Percentiles rank a stretch among this genome's conserved stretches.
phyloP scores from a whole-genome alignment of 768 basidiomycete genomes.

The Boletus rubropictus region DNA sequence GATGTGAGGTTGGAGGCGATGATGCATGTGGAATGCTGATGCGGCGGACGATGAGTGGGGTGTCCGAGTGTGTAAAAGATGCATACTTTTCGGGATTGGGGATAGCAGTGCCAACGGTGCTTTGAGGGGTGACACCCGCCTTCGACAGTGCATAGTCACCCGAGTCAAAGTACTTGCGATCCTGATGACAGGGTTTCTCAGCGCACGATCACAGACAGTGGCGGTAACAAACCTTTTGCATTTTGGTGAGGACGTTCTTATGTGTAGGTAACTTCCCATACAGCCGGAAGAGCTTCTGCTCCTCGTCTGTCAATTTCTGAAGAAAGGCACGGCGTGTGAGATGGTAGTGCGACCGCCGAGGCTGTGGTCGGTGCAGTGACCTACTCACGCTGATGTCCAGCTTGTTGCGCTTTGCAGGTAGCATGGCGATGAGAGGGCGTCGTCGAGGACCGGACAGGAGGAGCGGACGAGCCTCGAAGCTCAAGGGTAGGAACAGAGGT shows the following conservation, averaged over 20 bases:
- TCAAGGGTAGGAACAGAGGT: background rate
- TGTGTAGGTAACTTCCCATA: slow-evolving; percentile 93
- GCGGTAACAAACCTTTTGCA: slow-evolving; percentile 73
- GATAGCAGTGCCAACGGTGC: slow-evolving; percentile 88
- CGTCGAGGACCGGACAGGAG: slow-evolving; percentile 18
- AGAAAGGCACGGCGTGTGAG: slow-evolving; percentile 15
- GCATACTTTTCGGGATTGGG: slow-evolving; percentile 96
- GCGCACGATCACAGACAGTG: slow-evolving; percentile 1
- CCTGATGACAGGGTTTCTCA: slow-evolving; percentile 44
- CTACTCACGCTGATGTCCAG: slow-evolving; percentile 83
- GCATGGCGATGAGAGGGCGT: slow-evolving; percentile 42
- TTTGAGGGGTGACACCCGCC: slow-evolving; percentile 86
- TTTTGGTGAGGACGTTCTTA: slow-evolving; percentile 89
- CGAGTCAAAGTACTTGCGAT: slow-evolving; percentile 99
- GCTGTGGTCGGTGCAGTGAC: background rate
- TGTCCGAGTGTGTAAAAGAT: background rate
- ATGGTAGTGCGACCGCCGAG: background rate
- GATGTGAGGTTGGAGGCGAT: slow-evolving; percentile 52
- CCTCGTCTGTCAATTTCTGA: slow-evolving; percentile 80
- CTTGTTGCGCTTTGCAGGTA: slow-evolving; percentile 81
- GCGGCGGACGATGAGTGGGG: background rate
- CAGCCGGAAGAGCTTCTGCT: slow-evolving; percentile 88
- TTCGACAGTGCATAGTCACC: slow-evolving; percentile 98
- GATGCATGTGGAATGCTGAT: slow-evolving; percentile 87
- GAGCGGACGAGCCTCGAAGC: slow-evolving; percentile 20